A percentile compares a stretch with the other conserved stretches of the same genome.
phyloP scores from a whole-genome alignment of 768 basidiomycete species.

The Tricholoma saponaceum region DNA sequence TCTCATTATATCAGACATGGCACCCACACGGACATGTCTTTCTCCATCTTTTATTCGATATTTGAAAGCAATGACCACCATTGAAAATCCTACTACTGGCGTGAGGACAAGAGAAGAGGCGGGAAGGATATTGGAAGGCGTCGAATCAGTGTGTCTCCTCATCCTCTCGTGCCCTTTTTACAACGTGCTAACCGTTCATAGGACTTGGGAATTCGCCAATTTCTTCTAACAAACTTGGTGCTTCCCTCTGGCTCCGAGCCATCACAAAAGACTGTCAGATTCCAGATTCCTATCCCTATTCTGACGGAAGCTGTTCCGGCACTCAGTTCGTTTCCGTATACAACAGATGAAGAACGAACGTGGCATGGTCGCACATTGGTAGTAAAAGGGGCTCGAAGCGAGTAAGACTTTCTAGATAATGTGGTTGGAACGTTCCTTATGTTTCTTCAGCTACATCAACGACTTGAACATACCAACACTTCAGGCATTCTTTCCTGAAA shows the following conservation, averaged over 20 bases:
- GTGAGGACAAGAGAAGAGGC: constrained; percentile 63
- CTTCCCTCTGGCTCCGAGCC: constrained; percentile 11
- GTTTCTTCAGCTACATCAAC: constrained; percentile 59
- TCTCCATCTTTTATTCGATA: constrained; percentile 63
- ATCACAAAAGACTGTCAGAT: constrained; percentile 35
- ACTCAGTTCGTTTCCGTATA: constrained; percentile 74
- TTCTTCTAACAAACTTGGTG: constrained; percentile 73
- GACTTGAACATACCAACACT: constrained; percentile 53
- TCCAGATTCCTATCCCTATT: constrained; percentile 67
- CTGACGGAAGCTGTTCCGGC: constrained; percentile 51
- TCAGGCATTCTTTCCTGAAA: constrained; percentile 65
- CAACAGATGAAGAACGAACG: constrained; percentile 37
- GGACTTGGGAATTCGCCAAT: constrained; percentile 67
- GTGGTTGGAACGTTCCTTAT: neutral
- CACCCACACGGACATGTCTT: constrained; percentile 51
- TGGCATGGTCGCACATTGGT: constrained; percentile 61
- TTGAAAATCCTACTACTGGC: constrained; percentile 41
- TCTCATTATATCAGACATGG: constrained; percentile 78
- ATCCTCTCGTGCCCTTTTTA: neutral
- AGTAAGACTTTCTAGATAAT: constrained; percentile 30
- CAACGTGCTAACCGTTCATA: constrained; percentile 19
- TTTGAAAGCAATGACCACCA: constrained; percentile 61
- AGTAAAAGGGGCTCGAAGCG: constrained; percentile 71
- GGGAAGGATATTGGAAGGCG: constrained; percentile 50
- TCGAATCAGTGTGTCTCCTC: constrained; percentile 49